A percentile compares a stretch with the other conserved stretches of the same genome.
These are phyloP conservation scores for Colletotrichum neosansevieriae DNA, from an alignment of 2,329 filamentous ascomycete species.

Conservation along the genomic window DNA sequence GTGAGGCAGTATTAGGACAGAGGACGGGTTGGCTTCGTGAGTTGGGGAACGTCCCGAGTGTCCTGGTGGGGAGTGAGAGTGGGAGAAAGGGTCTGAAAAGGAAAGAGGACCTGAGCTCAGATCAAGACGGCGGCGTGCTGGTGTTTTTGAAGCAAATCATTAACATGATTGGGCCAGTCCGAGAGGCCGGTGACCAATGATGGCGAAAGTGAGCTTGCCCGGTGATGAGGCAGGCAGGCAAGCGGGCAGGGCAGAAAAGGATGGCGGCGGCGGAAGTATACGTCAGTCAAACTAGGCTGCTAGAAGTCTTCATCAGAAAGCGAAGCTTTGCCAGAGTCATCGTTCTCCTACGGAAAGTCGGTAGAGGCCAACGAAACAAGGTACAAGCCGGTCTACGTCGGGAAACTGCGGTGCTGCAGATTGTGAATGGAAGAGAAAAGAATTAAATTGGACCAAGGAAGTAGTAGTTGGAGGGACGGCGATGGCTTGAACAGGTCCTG, in stretches of 20 bases:
- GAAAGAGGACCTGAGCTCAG: conserved; percentile 43
- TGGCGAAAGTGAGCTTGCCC: conserved; percentile 46
- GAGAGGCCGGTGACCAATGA: conserved; percentile 56
- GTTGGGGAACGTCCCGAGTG: conserved; percentile 31
- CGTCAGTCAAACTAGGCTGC: conserved; percentile 54
- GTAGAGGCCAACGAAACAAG: conserved; percentile 45
- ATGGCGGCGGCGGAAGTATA: conserved; percentile 50
- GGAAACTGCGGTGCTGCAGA: conserved; percentile 51
- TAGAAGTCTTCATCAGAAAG: conserved; percentile 51
- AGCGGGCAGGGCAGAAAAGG: conserved; percentile 45
- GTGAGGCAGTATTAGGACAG: conserved; percentile 14
- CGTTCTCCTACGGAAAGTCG: conserved; percentile 50
- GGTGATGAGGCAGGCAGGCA: conserved; percentile 30
- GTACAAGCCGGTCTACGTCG: conserved; percentile 52
- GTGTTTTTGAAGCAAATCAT: conserved; percentile 53
- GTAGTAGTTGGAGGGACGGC: conserved; percentile 40
- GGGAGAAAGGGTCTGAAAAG: conserved; percentile 50
- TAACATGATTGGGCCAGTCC: conserved; percentile 59
- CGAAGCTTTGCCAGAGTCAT: conserved; percentile 54
- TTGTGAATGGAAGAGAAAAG: conserved; percentile 42
- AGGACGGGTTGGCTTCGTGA: conserved; percentile 9
- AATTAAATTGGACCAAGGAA: conserved; percentile 42
- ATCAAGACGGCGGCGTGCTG: conserved; percentile 56
- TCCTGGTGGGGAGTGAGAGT: conserved; percentile 43
- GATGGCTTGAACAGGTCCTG: conserved; percentile 41